These are phyloP conservation scores for Colletotrichum sp. DNA, from an alignment of 2,329 filamentous ascomycete genomes.

Conservation along the genomic window DNA sequence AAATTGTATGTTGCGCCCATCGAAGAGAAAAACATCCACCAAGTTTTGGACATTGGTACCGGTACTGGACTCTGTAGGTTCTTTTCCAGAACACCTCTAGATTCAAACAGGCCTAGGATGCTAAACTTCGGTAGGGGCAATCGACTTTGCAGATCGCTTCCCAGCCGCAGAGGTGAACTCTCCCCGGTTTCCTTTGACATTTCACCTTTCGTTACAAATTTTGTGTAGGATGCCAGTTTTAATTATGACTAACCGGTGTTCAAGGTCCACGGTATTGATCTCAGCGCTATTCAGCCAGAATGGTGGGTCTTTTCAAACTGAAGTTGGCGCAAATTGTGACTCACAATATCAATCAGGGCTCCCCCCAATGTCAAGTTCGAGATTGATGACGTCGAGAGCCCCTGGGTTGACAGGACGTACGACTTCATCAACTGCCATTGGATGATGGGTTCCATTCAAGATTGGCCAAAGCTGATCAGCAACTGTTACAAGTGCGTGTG, in stretches of 20 bases:
- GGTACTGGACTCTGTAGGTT: not conserved
- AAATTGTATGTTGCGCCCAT: not conserved
- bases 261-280: not conserved
- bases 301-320: too few relatives aligned
- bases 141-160: not conserved
- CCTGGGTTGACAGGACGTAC: not conserved
- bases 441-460: not conserved
- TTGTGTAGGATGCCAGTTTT: not conserved
- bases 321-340: too few relatives aligned
- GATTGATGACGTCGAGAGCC: not conserved
- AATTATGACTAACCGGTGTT: not conserved
- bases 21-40: not conserved
- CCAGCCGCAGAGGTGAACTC: not conserved
- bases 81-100: not conserved
- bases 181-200: rapidly evolving
- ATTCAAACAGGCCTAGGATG: rapidly evolving
- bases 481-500: not conserved
- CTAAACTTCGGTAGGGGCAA: not conserved
- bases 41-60: not conserved
- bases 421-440: not conserved
- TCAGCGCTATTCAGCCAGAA: not conserved
- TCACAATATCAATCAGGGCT: too few relatives aligned
- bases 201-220: not conserved
- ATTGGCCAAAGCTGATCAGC: not conserved
- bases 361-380: not conserved